Conservation (phyloP, 2,329 filamentous ascomycete genomes). For the Exophiala viscosa region DNA sequence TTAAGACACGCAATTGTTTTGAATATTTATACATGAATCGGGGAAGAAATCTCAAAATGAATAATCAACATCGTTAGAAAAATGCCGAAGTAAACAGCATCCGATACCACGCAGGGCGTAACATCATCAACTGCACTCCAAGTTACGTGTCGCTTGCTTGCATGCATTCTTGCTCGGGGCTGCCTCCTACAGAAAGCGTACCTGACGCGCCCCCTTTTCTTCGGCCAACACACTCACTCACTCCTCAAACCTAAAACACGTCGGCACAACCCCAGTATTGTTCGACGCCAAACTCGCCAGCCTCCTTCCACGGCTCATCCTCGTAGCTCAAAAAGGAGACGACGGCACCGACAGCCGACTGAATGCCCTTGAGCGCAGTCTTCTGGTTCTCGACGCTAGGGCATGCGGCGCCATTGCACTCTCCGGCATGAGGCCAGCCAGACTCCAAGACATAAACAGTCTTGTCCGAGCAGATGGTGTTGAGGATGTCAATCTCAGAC, state of each 20-base stretch:
- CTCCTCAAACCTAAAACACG: slow-evolving; percentile 47
- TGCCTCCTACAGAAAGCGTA: too few relatives aligned
- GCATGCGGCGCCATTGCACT: slow-evolving; percentile 67
- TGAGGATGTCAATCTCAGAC: slow-evolving; percentile 67
- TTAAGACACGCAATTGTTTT: too few relatives aligned
- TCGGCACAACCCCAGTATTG: slow-evolving; percentile 69
- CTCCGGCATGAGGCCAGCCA: slow-evolving; percentile 75
- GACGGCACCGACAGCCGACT: slow-evolving; percentile 61
- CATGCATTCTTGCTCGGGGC: too few relatives aligned
- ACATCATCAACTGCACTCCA: too few relatives aligned
- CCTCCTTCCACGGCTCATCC: slow-evolving; percentile 77
- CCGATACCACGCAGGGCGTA: too few relatives aligned
- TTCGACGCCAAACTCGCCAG: slow-evolving; percentile 69
- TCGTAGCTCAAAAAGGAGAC: slow-evolving; percentile 77
- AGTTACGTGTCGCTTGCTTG: too few relatives aligned
- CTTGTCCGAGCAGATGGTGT: slow-evolving; percentile 67
- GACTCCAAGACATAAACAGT: slow-evolving; percentile 80
- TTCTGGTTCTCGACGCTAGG: slow-evolving; percentile 66
- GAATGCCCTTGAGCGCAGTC: slow-evolving; percentile 68
- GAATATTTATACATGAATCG: too few relatives aligned
- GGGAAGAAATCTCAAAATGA: too few relatives aligned
- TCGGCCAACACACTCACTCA: too few relatives aligned
- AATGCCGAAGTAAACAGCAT: too few relatives aligned
- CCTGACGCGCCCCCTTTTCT: too few relatives aligned
- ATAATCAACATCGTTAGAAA: too few relatives aligned